A percentile compares a stretch with the other conserved stretches of the same genome.
These are phyloP conservation scores for Crithidia expoeki DNA, from an alignment of 208 protist species.

Conservation along the genomic window DNA sequence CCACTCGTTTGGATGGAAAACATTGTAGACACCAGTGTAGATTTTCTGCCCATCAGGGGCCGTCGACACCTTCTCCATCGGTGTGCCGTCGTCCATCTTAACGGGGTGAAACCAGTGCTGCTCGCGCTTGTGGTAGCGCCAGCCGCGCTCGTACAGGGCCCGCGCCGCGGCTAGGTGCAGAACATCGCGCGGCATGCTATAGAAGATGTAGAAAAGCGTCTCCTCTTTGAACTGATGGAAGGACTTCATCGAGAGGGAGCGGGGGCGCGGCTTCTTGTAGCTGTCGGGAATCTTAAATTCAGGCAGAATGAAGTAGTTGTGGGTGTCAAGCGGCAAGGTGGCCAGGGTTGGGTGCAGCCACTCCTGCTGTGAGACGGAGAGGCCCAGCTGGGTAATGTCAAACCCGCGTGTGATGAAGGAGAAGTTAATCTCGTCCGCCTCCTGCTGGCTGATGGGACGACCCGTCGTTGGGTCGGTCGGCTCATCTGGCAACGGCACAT, in stretches of 20 bases:
- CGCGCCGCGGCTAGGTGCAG: constrained; percentile 94
- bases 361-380: constrained; percentile 66
- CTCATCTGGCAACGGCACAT: constrained; percentile 32
- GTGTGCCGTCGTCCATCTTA: constrained; percentile 24
- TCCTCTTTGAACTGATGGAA: constrained; percentile 94
- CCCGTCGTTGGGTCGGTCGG: constrained; percentile 40
- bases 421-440: constrained; percentile 61
- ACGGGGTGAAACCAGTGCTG: constrained; percentile 71
- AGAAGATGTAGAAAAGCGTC: constrained; percentile 99
- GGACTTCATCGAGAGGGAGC: constrained; percentile 75
- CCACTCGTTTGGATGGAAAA: constrained; percentile 79
- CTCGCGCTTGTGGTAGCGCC: constrained; percentile 86
- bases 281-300: constrained; percentile 81
- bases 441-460: constrained; percentile 44
- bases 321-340: constrained; percentile 63
- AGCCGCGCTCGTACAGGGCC: constrained; percentile 92
- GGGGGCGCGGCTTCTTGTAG: constrained; percentile 80
- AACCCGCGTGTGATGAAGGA: constrained; percentile 79
- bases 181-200: constrained; percentile 97
- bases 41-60: constrained; percentile 17
- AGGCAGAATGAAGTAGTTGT: constrained; percentile 70
- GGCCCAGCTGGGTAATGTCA: constrained; percentile 69
- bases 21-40: constrained; percentile 46
- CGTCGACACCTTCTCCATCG: constrained; percentile 26
- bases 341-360: constrained; percentile 76